Evolutionary conservation across 1,139 yeast genomes (phyloP).

Genomic region (Zygoascus sp.): DNA sequence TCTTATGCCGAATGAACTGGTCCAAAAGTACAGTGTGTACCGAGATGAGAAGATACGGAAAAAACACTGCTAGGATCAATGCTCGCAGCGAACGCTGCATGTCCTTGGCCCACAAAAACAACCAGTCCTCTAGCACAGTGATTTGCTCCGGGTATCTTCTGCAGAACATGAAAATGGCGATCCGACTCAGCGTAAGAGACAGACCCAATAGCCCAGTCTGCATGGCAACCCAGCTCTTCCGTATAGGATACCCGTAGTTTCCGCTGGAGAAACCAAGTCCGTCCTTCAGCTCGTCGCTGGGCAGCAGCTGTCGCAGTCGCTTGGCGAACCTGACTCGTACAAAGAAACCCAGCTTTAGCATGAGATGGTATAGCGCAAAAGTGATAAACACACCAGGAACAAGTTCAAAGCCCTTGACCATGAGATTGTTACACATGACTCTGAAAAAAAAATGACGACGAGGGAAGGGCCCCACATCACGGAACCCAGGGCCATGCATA

Average conservation of each 20-base stretch:
- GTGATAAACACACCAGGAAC: conserved; percentile 18
- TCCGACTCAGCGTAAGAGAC: conserved; percentile 6
- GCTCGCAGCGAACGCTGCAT: not conserved
- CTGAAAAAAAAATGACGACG: not conserved
- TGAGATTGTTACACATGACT: not conserved
- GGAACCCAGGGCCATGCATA: not conserved
- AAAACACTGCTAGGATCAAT: conserved; percentile 1
- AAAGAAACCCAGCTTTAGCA: conserved; percentile 11
- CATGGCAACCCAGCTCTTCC: conserved; percentile 10
- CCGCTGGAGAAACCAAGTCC: conserved; percentile 16
- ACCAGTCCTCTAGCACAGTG: conserved; percentile 1
- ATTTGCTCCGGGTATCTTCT: not conserved
- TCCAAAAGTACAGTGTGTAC: conserved; percentile 13
- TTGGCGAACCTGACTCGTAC: conserved; percentile 4
- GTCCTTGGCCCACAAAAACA: conserved; percentile 9
- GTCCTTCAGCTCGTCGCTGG: conserved; percentile 2
- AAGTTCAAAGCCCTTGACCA: conserved; percentile 15
- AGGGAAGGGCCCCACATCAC: too few relatives aligned
- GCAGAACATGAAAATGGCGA: not conserved
- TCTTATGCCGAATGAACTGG: conserved; percentile 5
- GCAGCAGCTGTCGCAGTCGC: not conserved
- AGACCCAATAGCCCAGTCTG: conserved; percentile 13
- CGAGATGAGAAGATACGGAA: conserved; percentile 11
- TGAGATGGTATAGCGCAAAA: conserved; percentile 14
- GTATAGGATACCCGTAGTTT: conserved; percentile 16